These are phyloP conservation scores for Pleurotus salmoneostramineus DNA, from an alignment of 768 basidiomycete species.

Conservation along the genomic window DNA sequence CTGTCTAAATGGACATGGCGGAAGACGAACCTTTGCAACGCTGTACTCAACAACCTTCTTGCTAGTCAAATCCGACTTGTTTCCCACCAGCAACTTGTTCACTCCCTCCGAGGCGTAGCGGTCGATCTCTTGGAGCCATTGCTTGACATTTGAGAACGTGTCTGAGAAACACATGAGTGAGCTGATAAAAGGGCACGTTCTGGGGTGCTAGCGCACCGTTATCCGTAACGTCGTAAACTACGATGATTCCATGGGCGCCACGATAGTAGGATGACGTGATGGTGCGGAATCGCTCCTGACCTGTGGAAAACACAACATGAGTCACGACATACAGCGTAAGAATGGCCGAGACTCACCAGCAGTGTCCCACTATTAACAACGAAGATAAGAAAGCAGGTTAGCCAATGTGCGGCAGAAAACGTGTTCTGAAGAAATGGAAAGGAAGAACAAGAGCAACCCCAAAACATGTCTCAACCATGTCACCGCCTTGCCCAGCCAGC, in stretches of 20 bases:
- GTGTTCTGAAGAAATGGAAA: background rate
- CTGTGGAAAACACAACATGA: slow-evolving; percentile 28
- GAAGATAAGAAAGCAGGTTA: background rate
- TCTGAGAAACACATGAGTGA: slow-evolving; percentile 33
- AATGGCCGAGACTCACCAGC: slow-evolving; percentile 54
- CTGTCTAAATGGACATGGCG: background rate
- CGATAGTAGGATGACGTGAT: slow-evolving; percentile 99
- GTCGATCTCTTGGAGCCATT: slow-evolving; percentile 92
- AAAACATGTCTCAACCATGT: background rate
- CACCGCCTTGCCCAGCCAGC: background rate
- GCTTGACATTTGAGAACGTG: slow-evolving; percentile 93
- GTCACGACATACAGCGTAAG: slow-evolving; percentile 1
- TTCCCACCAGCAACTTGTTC: slow-evolving; percentile 97
- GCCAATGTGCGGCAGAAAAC: background rate
- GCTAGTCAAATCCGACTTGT: slow-evolving; percentile 97
- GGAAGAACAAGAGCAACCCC: background rate
- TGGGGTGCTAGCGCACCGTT: slow-evolving; percentile 49
- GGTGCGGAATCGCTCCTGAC: slow-evolving; percentile 97
- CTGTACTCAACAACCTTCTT: slow-evolving; percentile 94
- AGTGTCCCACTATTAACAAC: slow-evolving; percentile 83
- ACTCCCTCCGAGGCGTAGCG: slow-evolving; percentile 97
- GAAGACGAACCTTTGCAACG: slow-evolving; percentile 65
- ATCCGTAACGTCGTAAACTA: slow-evolving; percentile 98
- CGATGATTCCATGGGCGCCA: slow-evolving; percentile 96
- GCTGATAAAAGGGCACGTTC: background rate